Evolutionary conservation across 208 protist genomes (phyloP), one percentile per base, ranked within the genome.

Genomic region (Leishmania tarentolae): DNA sequence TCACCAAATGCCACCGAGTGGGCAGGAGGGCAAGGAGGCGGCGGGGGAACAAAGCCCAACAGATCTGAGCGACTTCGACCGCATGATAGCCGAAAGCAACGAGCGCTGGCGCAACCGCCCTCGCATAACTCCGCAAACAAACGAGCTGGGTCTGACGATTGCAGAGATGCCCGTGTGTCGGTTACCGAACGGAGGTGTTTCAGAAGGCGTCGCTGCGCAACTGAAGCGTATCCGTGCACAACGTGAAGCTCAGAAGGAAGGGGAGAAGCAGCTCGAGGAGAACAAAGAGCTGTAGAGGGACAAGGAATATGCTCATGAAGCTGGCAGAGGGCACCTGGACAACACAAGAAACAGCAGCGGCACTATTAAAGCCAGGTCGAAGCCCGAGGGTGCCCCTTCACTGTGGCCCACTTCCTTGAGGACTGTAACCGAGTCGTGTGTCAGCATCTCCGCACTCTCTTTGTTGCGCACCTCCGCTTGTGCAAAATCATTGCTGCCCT

Each of bases 41-140:
- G 11, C 17, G 52, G 37, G 52, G 6, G 57, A 68, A 53, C 11
- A 44, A 40, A 72, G 76, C 40, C 79, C 46, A 24, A 44, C 75
- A 63, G 65, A 35, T 35, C 69, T 6, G 15, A 47, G 13, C 2
- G 71, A 81, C 46, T 2, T 78, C 15, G 82, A 76, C 11, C 56
- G 57, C 35, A 78, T 85, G 81, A 21, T 52, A 52, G 46, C 42
- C 35, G 75, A 85, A 31, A 70, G 65, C 15, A 63, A 85, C 31
- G 71, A 85, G 61, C 76, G 76, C 40, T 78, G 61, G 70, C n/a
- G 3, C 21, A 85, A 77, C 71, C 82, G 82, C 57, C 82, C 82
- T 11, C 68, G 63, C 17, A 24, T 31, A 9, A 35, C 81, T 17
- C 46, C n/a, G 63, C 19, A 1, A 3, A n/a, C 65, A 11, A 28